Percentiles rank a stretch among this genome's conserved stretches.
phyloP scores from a whole-genome alignment of 805 yeast species.

The Suhomyces tanzawaensis region DNA sequence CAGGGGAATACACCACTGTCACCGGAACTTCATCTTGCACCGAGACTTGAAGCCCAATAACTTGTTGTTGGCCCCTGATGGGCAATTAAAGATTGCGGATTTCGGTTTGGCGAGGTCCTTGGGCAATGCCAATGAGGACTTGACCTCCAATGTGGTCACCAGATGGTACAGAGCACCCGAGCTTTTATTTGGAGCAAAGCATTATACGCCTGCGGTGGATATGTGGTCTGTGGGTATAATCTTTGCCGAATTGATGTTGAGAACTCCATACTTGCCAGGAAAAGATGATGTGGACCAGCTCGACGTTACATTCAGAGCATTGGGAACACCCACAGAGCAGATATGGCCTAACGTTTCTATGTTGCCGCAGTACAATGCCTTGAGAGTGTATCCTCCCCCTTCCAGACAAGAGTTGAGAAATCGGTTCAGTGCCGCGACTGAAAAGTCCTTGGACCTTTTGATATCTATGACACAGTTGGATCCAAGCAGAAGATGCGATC shows the following conservation, averaged over 20 bases:
- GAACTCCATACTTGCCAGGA: constrained; percentile 95
- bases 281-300: constrained; percentile 85
- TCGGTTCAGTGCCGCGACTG: constrained; percentile 88
- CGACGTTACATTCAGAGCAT: constrained; percentile 89
- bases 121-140: constrained; percentile 66
- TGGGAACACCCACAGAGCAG: constrained; percentile 93
- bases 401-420: constrained; percentile 74
- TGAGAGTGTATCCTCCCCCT: constrained; percentile 80
- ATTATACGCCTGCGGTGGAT: constrained; percentile 44
- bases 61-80: constrained; percentile 79
- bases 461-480: constrained; percentile 70
- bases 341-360: constrained; percentile 88
- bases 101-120: constrained; percentile 90
- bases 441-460: constrained; percentile 74
- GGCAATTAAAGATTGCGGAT: constrained; percentile 92
- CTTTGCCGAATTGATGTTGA: constrained; percentile 91
- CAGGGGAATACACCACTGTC: constrained; percentile 94
- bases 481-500: constrained; percentile 69
- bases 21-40: constrained; percentile 84
- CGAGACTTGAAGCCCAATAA: constrained; percentile 94
- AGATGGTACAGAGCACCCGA: constrained; percentile 94
- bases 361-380: constrained; percentile 72
- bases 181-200: constrained; percentile 43
- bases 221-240: constrained; percentile 54
- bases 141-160: constrained; percentile 94